These are phyloP conservation scores for Pseudevernia furfuracea DNA, from an alignment of 495 filamentous ascomycete species.

Conservation along the genomic window DNA sequence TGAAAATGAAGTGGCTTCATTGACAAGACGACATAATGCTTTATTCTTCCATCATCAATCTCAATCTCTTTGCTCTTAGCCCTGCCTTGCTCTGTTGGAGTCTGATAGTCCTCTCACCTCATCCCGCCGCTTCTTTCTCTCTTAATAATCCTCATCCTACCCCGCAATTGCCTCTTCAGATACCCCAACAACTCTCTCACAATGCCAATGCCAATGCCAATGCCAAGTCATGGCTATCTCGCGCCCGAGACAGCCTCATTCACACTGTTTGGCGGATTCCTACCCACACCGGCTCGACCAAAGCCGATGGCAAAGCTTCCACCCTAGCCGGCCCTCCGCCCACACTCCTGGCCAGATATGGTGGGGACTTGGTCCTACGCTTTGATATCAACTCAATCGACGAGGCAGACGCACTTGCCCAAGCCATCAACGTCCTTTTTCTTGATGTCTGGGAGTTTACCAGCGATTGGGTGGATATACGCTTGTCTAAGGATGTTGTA, in stretches of 20 bases:
- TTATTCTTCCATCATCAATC: neutral
- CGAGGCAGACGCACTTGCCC: slow-evolving; percentile 64
- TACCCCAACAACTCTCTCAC: slow-evolving; percentile 28
- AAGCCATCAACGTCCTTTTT: slow-evolving; percentile 66
- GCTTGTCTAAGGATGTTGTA: slow-evolving; percentile 70
- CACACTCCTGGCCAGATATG: slow-evolving; percentile 58
- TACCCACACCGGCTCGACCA: slow-evolving; percentile 8
- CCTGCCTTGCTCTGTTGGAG: slow-evolving; percentile 1
- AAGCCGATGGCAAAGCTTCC: slow-evolving; percentile 17
- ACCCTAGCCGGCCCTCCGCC: slow-evolving; percentile 33
- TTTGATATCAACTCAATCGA: slow-evolving; percentile 67
- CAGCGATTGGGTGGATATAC: slow-evolving; percentile 77
- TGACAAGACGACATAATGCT: neutral
- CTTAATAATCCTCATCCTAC: neutral
- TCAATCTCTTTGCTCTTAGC: slow-evolving; percentile 8
- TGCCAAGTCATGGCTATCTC: slow-evolving; percentile 33
- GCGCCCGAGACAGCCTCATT: slow-evolving; percentile 58
- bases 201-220: neutral
- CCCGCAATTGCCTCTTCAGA: slow-evolving; percentile 17
- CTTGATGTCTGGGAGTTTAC: slow-evolving; percentile 88
- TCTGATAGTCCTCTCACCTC: neutral
- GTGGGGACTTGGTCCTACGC: slow-evolving; percentile 74
- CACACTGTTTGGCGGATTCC: slow-evolving; percentile 48
- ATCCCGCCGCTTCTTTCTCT: neutral
- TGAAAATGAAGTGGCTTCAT: too few species aligned